Conservation (phyloP, 2,329 filamentous ascomycete species). For the Aspergillus amoenus region DNA sequence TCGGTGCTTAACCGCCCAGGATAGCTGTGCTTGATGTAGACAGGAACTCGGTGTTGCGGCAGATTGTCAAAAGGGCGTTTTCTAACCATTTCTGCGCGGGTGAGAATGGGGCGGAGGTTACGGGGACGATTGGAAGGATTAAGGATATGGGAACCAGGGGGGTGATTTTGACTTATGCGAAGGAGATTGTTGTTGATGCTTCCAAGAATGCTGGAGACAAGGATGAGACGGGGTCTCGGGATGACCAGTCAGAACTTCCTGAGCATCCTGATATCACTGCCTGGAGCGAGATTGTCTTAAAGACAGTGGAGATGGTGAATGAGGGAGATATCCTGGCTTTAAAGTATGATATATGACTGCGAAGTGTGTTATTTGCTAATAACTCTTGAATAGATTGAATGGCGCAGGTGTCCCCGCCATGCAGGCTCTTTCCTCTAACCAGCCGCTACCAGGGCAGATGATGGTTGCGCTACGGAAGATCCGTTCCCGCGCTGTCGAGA, state of each 20-base stretch:
- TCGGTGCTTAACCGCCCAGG: constrained; percentile 37
- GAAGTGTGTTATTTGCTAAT: no score
- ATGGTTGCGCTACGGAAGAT: constrained; percentile 38
- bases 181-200: constrained; percentile 36
- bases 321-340: constrained; percentile 44
- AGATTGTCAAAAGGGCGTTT: constrained; percentile 46
- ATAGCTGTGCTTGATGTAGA: constrained; percentile 42
- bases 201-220: no score
- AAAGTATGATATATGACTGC: constrained; percentile 32
- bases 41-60: constrained; percentile 39
- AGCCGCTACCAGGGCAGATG: constrained; percentile 31
- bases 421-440: constrained; percentile 36
- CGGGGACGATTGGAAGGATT: constrained; percentile 36
- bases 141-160: constrained; percentile 48
- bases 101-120: constrained; percentile 52
- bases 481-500: constrained; percentile 32
- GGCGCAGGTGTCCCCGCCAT: constrained; percentile 43
- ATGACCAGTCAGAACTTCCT: not conserved
- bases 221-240: no score
- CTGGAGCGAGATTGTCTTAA: constrained; percentile 49
- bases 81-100: constrained; percentile 92
- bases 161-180: constrained; percentile 49
- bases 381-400: constrained; percentile 34
- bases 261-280: constrained; percentile 32
- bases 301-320: constrained; percentile 47